Base-by-base conservation (phyloP, 2,329 filamentous ascomycete species). In the Simplicillium sp. region DNA sequence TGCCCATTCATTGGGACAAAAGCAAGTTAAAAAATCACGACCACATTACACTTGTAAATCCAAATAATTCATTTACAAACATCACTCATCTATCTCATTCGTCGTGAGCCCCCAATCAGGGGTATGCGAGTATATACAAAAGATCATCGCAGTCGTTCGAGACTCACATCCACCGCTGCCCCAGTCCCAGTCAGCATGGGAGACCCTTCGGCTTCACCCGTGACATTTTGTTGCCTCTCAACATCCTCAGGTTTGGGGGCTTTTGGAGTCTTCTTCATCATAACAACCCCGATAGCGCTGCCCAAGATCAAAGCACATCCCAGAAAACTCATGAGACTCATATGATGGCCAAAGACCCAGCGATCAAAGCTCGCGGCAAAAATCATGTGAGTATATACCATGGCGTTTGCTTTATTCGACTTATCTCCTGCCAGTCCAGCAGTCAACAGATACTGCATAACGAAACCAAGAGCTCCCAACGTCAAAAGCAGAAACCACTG, bases 401-500 rank as follows among this genome's bases (percentile, higher is more conserved):
- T 77, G 40, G 68, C 65, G 13, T 71, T 75, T 7, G 74, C 73
- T 34, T 70, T 60, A 48, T 77, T 76, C 15, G 71, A 71, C 46
- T 82, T 82, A 53, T 89, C 84, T 45, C 82, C 77, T 17, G 82
- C 65, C 37, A 96, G 63, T 0, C 87, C 87, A 1, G 77, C 74
- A 1, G 88, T 92, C 14, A 94, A 66, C n/a, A 94, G 69, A 49
- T 87, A 87, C 71, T 95, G 89, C 75, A 90, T 84, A 16, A 83
- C 58, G 54, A 95, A 90, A 1, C 89, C 89, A 48, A 82, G 82
- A 0, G 77, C 54, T 0, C 84, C 86, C 4, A 94, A 65, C 31
- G 81, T 74, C 1, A 80, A 40, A 13, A 95, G 63, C 32, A 88
- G 70, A 0, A 64, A 57, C 82, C 84, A 90, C 54, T 89, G 67